Evolutionary conservation across 306 rosid species (phyloP), one percentile per base, ranked within the genome.

Genomic region (Cucurbita maxima): DNA sequence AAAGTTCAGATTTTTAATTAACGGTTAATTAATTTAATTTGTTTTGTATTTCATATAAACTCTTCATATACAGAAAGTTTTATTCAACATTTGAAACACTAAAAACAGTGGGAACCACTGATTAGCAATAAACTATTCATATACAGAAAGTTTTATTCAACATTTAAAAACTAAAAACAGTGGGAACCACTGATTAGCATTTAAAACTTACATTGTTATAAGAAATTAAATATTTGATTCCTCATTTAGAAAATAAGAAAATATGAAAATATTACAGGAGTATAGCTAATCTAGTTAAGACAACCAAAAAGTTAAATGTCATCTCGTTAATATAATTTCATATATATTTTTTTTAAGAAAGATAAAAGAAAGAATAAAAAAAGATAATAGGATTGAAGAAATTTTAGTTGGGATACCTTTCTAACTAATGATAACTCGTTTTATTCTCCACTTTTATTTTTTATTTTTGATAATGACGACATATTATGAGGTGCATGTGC

Each of bases 351-450:
- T 30, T 30, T 30, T 30, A 30, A 30, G 34, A 3, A 3, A 3
- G 3, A n/a, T n/a, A n/a, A n/a, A n/a, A n/a, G n/a, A n/a, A n/a
- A n/a, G n/a, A n/a, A n/a, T n/a, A n/a, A n/a, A n/a, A n/a, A n/a
- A n/a, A n/a, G n/a, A n/a, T n/a, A n/a, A n/a, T n/a, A n/a, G n/a
- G n/a, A n/a, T 77, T 20, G 55, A 74, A 56, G 55, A 74, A 56
- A 67, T 38, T 78, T 47, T 48, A 72, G 72, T 61, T 57, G n/a
- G 38, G 55, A 59, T 77, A 57, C 37, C 61, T 73, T 71, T 63
- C 78, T 62, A 45, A 54, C 48, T 41, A 75, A 22, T 11, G 44
- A 79, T 79, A 79, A 57, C 83, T 81, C 83, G 76, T 68, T 47
- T 30, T 53, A 69, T 73, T 58, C 57, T 76, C 75, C 59, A 12